A percentile compares a stretch with the other conserved stretches of the same genome.
Evolutionary conservation across 2,329 filamentous ascomycete species (phyloP).

Genomic region (Penicillium aurantiogriseum): DNA sequence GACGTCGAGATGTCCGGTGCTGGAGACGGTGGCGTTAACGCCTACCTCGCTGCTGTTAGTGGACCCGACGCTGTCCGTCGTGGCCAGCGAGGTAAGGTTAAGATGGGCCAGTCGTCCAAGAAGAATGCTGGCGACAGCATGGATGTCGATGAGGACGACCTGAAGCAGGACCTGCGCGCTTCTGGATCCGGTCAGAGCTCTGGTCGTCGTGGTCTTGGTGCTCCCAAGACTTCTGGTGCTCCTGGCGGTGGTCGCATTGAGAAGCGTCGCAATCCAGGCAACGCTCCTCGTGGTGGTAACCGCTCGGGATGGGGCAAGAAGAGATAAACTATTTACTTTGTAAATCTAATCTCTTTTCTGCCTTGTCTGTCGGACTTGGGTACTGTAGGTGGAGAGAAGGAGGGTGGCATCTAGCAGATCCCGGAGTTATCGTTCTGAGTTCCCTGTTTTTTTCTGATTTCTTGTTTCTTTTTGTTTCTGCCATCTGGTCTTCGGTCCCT

Average conservation of each 20-base stretch:
- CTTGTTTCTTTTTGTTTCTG: slow-evolving; percentile 4
- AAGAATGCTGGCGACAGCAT: slow-evolving; percentile 40
- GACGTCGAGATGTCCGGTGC: slow-evolving; percentile 38
- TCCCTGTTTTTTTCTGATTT: neutral
- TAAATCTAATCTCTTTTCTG: neutral
- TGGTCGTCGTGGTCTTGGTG: slow-evolving; percentile 26
- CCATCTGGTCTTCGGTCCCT: slow-evolving; percentile 12
- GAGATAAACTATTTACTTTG: slow-evolving; percentile 2
- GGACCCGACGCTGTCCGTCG: slow-evolving; percentile 58
- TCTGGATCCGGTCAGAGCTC: slow-evolving; percentile 16
- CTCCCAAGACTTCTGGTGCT: slow-evolving; percentile 27
- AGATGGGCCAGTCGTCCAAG: slow-evolving; percentile 52
- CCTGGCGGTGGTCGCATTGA: slow-evolving; percentile 26
- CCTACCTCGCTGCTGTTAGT: slow-evolving; percentile 60
- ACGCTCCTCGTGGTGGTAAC: slow-evolving; percentile 8
- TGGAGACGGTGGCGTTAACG: slow-evolving; percentile 50
- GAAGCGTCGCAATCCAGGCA: slow-evolving; percentile 26
- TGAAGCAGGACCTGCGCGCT: slow-evolving; percentile 21
- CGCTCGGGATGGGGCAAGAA: slow-evolving; percentile 13
- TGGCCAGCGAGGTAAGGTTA: slow-evolving; percentile 60
- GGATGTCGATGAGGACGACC: slow-evolving; percentile 45
- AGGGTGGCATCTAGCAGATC: slow-evolving; percentile 11
- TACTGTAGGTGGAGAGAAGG: neutral
- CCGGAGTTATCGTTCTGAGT: slow-evolving; percentile 6
- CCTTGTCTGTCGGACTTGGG: neutral